Evolutionary conservation across 495 filamentous ascomycete species (phyloP).

Genomic region (Xylaria curta): DNA sequence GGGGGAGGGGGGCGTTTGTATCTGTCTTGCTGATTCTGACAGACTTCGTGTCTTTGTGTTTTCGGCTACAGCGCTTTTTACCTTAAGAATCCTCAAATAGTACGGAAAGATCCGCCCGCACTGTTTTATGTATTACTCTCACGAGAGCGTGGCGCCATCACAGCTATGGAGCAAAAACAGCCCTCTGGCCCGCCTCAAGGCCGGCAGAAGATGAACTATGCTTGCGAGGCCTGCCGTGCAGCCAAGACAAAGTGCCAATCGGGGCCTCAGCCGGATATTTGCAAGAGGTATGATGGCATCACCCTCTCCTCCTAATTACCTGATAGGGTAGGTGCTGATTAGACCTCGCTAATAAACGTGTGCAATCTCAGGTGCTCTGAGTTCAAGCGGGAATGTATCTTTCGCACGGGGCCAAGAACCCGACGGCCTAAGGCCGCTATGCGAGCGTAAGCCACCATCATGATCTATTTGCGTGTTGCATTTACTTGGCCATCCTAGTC

Average conservation of each 20-base stretch:
- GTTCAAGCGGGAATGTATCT: conserved; percentile 56
- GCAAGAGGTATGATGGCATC: conserved; percentile 48
- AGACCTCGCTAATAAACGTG: not conserved
- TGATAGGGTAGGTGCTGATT: not conserved
- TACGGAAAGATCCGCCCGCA: not conserved
- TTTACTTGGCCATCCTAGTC: not conserved
- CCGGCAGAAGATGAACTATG: conserved; percentile 45
- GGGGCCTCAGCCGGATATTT: conserved; percentile 49
- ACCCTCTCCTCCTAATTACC: not conserved
- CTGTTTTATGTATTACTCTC: not conserved
- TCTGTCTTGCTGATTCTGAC: not conserved
- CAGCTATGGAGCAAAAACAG: conserved; percentile 21
- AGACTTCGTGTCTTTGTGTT: not conserved
- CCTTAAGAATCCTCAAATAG: not conserved
- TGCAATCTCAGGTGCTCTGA: conserved; percentile 48
- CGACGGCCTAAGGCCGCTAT: conserved; percentile 43
- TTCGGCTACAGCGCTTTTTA: not conserved
- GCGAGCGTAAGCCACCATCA: conserved; percentile 41
- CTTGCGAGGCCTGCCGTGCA: conserved; percentile 54
- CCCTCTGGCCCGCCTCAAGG: conserved; percentile 13
- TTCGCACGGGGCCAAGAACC: conserved; percentile 52
- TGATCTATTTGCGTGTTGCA: not conserved
- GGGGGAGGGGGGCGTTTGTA: not conserved
- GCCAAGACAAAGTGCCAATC: conserved; percentile 55
- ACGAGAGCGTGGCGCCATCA: not conserved